Base-by-base conservation (phyloP, 202 grass and related monocot species). In the Hordeum pubiflorum region DNA sequence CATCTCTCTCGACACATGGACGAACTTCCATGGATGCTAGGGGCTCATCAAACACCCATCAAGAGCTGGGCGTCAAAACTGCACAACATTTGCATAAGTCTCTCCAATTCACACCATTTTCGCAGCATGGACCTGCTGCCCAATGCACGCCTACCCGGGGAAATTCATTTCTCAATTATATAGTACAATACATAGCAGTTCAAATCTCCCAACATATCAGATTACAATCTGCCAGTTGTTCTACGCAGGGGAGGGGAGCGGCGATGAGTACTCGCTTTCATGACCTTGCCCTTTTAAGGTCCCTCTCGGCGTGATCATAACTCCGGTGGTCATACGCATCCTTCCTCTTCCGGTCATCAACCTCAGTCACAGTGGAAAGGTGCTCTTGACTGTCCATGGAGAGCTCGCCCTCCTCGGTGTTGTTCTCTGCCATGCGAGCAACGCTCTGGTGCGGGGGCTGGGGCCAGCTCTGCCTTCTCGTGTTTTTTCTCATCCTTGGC, bases 381-480 rank as follows among this genome's bases (percentile, higher is more conserved):
- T 43, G 14, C 32, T 90, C 90, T 34, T 85, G 85, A 41, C 79
- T 89, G 70, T 89, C 87, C 23, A 93, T 81, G 41, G 91, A 91
- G 62, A 93, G 48, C 56, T 92, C 90, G 2, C 94, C 91, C 43
- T 97, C 94, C 65, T 91, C 91, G 0, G 86, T 46, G 14, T 85
- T 89, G 14, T 85, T 89, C 52, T 79, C 80, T 22, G 64, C 8
- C 48, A 40, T 74, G 27, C 72, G 31, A 39, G 58, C 1, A 1
- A 37, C 6, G 15, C 80, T 89, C 34, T 77, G 84, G 55, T 78
- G 70, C 13, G 61, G 58, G 64, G 81, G 58, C 21, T 74, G 44
- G 23, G 75, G 58, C 79, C 76, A 81, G 27, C 52, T 81, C 55
- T 88, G 86, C 73, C 43, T 89, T 73, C 77, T 86, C 87, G 3